Conservation (phyloP, 306 rosid genomes). For the Albizia julibrissin region DNA sequence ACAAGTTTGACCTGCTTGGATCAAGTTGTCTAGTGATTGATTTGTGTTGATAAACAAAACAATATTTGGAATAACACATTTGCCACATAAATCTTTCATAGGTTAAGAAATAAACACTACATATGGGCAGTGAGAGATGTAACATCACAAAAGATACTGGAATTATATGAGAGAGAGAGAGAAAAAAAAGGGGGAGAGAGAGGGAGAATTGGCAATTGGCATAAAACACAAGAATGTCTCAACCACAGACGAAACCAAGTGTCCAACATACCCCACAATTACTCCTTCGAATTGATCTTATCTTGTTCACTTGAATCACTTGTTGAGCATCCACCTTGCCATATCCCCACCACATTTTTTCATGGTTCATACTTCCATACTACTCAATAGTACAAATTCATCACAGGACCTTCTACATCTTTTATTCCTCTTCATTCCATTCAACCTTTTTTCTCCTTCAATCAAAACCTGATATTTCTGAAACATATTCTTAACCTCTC, state of each 20-base stretch:
- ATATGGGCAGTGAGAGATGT: constrained; percentile 12
- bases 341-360: constrained; percentile 25
- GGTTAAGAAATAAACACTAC: not conserved
- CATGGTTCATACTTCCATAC: not conserved
- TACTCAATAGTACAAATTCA: constrained; percentile 12
- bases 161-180: constrained; percentile 38
- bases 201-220: constrained; percentile 14
- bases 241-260: constrained; percentile 29
- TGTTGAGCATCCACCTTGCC: constrained; percentile 6
- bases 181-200: not conserved
- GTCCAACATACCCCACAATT: constrained; percentile 28
- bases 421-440: constrained; percentile 19
- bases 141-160: constrained; percentile 41
- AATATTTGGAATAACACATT: not conserved
- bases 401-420: constrained; percentile 18
- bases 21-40: not conserved
- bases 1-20: not conserved
- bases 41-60: not conserved
- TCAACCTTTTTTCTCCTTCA: constrained; percentile 9
- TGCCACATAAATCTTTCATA: not conserved
- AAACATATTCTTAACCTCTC: not conserved
- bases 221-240: constrained; percentile 14
- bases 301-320: constrained; percentile 13
- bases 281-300: constrained; percentile 23
- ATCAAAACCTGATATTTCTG: not conserved